Evolutionary conservation across 805 yeast species (phyloP).

Genomic region (Wickerhamiella australiensis): DNA sequence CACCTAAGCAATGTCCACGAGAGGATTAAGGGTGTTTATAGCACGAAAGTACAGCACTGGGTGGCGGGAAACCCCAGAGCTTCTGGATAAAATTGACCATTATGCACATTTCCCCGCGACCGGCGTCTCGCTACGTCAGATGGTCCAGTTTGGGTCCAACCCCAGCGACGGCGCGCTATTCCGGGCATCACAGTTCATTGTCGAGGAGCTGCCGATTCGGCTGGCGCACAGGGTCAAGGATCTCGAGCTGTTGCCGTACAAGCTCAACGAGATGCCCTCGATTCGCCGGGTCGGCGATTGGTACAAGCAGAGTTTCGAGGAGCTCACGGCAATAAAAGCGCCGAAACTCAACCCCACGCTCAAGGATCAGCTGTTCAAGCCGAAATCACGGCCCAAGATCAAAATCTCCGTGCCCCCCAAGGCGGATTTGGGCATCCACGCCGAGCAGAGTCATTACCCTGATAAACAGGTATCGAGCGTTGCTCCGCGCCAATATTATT

Average conservation of each 20-base stretch:
- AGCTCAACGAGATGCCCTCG: constrained; percentile 59
- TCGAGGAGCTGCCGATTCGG: constrained; percentile 77
- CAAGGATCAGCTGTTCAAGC: constrained; percentile 23
- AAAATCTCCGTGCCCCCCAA: constrained; percentile 16
- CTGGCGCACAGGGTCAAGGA: constrained; percentile 79
- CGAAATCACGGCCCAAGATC: constrained; percentile 16
- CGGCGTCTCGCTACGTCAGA: constrained; percentile 70
- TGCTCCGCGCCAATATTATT: constrained; percentile 35
- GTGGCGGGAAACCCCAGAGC: constrained; percentile 25
- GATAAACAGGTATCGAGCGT: background rate
- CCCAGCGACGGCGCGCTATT: constrained; percentile 71
- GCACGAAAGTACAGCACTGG: constrained; percentile 8
- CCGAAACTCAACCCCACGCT: constrained; percentile 40
- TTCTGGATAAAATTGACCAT: constrained; percentile 45
- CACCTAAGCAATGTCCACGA: background rate
- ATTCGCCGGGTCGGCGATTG: constrained; percentile 69
- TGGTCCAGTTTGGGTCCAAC: constrained; percentile 80
- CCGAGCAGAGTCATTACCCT: constrained; percentile 22
- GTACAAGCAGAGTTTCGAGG: constrained; percentile 82
- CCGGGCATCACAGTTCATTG: constrained; percentile 72
- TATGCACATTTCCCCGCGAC: constrained; percentile 71
- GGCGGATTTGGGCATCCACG: constrained; percentile 26
- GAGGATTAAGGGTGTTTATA: background rate
- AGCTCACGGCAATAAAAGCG: constrained; percentile 51
- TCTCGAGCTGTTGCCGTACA: constrained; percentile 66